Evolutionary conservation across 768 basidiomycete species (phyloP), one percentile per base, ranked within the genome.

Genomic region (Coprinellus aureogranulatus): DNA sequence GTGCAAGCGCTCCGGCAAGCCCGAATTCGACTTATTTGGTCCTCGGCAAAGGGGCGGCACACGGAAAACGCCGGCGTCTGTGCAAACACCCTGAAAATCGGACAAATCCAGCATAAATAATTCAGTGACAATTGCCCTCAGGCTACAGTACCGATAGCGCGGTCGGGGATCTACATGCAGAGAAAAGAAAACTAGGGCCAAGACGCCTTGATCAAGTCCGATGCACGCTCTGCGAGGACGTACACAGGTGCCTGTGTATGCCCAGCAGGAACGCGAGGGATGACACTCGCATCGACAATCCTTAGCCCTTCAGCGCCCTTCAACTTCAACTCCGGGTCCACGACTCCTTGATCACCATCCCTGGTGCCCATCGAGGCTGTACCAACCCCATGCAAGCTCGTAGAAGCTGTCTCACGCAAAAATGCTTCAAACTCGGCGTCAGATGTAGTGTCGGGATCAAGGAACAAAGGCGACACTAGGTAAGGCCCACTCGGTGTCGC

Each of bases 251-350:
- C 44, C 22, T 45, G 44, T 8, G 20, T 45, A 22, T 45, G 11
- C 9, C 12, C 44, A 12, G 44, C 11, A 14, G 22, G 22, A 12
- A 45, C 44, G 44, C 22, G 8, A 10, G 44, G 44, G 12, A 72
- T 50, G 54, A 68, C 68, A 23, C 72, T 74, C 4, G 70, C 69
- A 62, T 78, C 75, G 5, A 77, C 73, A 26, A 78, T 61, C 4
- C 77, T 65, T 48, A 78, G 53, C 3, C 72, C 75, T 6, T 40
- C 45, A 0, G 66, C 64, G 0, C 70, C 70, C 56, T 78, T 76
- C 8, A 78, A 71, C 26, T 51, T 57, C 40, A 79, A 61, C 52
- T 75, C 66, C 3, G 74, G 68, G 57, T 76, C 69, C 2, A 77
- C 70, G 6, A 76, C 77, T 1, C 75, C 76, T 20, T 47, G 63